Evolutionary conservation across 192 early-diverging fungal genomes (phyloP), one percentile per base, ranked within the genome.

Genomic region (Diversispora eburnea): DNA sequence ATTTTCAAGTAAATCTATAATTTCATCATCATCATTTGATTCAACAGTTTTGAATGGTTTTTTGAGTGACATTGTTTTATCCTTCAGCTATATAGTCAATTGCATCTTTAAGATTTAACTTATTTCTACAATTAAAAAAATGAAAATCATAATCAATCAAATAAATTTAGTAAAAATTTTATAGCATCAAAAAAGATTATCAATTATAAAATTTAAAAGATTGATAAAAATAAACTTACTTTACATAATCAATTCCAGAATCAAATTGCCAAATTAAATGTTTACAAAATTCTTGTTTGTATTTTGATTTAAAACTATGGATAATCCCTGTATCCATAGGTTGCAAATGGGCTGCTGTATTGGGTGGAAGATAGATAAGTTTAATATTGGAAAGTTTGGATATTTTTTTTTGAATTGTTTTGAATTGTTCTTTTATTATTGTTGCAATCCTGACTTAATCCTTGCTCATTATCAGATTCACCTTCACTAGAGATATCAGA

Each of bases 251-350:
- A 19, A 47, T 67, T 49, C 22, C 12, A 10, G 8, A 48, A 49
- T 48, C 65, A 39, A 67, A 67, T 8, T 67, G 45, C 0, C 20
- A 7, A 17, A 66, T 48, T 49, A 67, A 20, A 67, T 67, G 19
- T 51, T 8, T 20, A 25, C 0, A 33, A 33, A 33, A 33, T 33
- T 33, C 25, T 33, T 33, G 25, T 0, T 33, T 33, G 2, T 33
- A 66, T 42, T 49, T 42, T 5, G 12, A 19, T 46, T 73, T 73
- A 41, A 73, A 55, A 55, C 48, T 62, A 54, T 57, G 17, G 13
- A 62, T 73, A 12, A 62, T 62, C 0, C 70, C 25, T 13, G 70
- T 54, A 72, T 72, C 70, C 55, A 72, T 72, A 5, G 39, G 41
- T 61, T n/a, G n/a, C n/a, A n/a, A n/a, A n/a, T n/a, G n/a, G n/a